These are phyloP conservation scores for Mycena sanguinolenta DNA, from an alignment of 768 basidiomycete species.

Conservation along the genomic window DNA sequence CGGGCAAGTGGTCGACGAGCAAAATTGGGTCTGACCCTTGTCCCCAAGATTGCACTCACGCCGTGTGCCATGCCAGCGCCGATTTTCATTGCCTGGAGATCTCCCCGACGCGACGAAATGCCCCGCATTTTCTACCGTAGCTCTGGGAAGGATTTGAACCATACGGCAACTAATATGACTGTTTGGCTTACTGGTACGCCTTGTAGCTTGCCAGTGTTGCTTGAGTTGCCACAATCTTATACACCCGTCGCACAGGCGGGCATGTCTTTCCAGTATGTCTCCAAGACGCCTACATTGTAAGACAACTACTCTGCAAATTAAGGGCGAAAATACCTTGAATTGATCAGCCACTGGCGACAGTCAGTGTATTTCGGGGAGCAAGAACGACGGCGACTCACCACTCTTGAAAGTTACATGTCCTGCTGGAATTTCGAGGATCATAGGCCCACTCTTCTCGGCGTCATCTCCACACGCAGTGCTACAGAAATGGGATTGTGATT, in stretches of 20 bases:
- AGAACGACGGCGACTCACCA: constrained; percentile 54
- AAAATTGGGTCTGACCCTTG: constrained; percentile 67
- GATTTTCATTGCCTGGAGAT: constrained; percentile 77
- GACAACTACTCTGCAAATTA: no score
- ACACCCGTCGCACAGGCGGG: constrained; percentile 70
- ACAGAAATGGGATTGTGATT: constrained; percentile 73
- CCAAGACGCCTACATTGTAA: constrained; percentile 62
- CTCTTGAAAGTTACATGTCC: constrained; percentile 75
- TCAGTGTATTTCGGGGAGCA: not conserved
- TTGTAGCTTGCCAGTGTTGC: constrained; percentile 68
- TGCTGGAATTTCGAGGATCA: constrained; percentile 70
- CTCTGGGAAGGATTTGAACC: constrained; percentile 47
- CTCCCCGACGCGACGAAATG: constrained; percentile 67
- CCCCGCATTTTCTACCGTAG: constrained; percentile 70
- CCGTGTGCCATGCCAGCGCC: constrained; percentile 82
- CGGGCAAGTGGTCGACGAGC: constrained; percentile 69
- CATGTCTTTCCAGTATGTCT: constrained; percentile 67
- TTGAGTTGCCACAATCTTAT: constrained; percentile 71
- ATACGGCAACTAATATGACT: not conserved
- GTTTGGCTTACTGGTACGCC: constrained; percentile 65
- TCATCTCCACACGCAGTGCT: constrained; percentile 66
- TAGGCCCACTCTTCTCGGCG: constrained; percentile 67
- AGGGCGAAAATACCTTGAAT: constrained; percentile 57
- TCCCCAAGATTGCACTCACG: constrained; percentile 76
- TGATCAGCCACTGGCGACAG: constrained; percentile 66